A percentile compares a stretch with the other conserved stretches of the same genome.
Conservation (phyloP, 78 protist species). For the Cavenderia fasciculata region DNA sequence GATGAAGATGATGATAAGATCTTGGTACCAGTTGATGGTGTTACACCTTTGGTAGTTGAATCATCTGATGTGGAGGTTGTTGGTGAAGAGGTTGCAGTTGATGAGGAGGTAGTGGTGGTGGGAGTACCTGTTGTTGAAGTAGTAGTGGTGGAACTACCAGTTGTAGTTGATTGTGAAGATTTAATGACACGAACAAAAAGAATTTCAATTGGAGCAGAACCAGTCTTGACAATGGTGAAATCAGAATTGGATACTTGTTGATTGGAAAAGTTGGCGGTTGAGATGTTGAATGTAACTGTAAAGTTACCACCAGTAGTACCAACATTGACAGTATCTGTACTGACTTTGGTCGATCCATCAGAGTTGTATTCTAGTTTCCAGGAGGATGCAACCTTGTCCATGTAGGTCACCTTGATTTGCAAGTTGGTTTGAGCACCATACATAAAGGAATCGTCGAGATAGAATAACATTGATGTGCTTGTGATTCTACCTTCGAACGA, state of each 20-base stretch:
- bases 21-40: too few relatives aligned
- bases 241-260: conserved; percentile 7
- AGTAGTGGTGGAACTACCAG: not conserved
- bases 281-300: conserved; percentile 30
- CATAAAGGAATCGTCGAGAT: conserved; percentile 13
- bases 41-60: not conserved
- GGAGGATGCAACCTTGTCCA: not conserved
- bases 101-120: not conserved
- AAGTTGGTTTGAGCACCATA: not conserved
- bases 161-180: not conserved
- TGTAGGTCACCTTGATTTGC: conserved; percentile 35
- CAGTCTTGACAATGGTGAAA: conserved; percentile 8
- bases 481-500: conserved; percentile 50
- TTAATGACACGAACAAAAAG: conserved; percentile 36
- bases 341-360: not conserved
- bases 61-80: not conserved
- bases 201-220: conserved; percentile 3
- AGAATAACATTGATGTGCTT: conserved; percentile 30
- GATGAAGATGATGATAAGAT: too few relatives aligned
- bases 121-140: not conserved
- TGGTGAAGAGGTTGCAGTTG: not conserved
- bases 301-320: not conserved
- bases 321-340: not conserved
- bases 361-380: conserved; percentile 5
- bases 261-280: conserved; percentile 1